These are phyloP conservation scores for Apiospora arundinis DNA, from an alignment of 2,329 filamentous ascomycete genomes.

Conservation along the genomic window DNA sequence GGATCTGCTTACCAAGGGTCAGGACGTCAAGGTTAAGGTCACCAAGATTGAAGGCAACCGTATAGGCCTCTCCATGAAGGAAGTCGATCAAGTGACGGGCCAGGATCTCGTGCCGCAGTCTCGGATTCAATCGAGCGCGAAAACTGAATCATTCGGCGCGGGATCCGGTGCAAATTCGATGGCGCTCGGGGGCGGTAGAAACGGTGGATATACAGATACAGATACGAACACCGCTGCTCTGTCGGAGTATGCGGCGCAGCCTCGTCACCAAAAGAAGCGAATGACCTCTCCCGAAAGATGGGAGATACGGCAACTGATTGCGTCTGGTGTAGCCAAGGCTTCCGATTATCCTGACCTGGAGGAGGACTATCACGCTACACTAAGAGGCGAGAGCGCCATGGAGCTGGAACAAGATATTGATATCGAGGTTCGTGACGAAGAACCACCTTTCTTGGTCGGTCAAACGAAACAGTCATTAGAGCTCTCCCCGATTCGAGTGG, in stretches of 20 bases:
- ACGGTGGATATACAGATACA: conserved; percentile 54
- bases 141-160: conserved; percentile 77
- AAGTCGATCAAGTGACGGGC: conserved; percentile 90
- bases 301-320: conserved; percentile 97
- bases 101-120: conserved; percentile 81
- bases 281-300: conserved; percentile 97
- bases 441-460: conserved; percentile 92
- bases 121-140: conserved; percentile 86
- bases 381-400: conserved; percentile 85
- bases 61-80: conserved; percentile 94
- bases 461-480: conserved; percentile 97
- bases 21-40: conserved; percentile 92
- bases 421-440: conserved; percentile 95
- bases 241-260: conserved; percentile 62
- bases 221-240: conserved; percentile 65
- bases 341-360: conserved; percentile 94
- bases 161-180: conserved; percentile 87
- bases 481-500: conserved; percentile 91
- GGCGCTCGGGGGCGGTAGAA: conserved; percentile 67
- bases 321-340: conserved; percentile 90
- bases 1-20: conserved; percentile 80
- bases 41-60: conserved; percentile 81
- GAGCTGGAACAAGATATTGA: conserved; percentile 96
- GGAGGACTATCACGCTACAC: conserved; percentile 87
- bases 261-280: conserved; percentile 77